Base-by-base conservation (phyloP, 805 yeast species). In the Wickerhamomyces ciferrii region DNA sequence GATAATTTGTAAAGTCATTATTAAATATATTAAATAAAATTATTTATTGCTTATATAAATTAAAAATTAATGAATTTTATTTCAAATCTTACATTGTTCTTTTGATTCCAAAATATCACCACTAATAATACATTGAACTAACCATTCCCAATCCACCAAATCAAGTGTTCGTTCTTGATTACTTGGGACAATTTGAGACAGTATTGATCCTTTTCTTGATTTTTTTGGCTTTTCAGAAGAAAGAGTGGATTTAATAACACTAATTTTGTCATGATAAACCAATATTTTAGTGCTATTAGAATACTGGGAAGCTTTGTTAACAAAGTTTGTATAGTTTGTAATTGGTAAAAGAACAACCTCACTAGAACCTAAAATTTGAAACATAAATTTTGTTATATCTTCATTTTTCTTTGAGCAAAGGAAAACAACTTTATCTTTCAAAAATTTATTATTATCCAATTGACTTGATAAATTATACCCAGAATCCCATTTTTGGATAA, bases 111-210 rank as follows among this genome's bases (percentile, higher is more conserved):
- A 62, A 10, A 56, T 50, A 36, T 44, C 46, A 0, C 59, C 56
- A 42, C 62, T 61, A 24, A 81, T 79, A 15, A 79, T 69, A 62
- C 84, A 77, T 49, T 81, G 86, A 1, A 80, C 84, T 1, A 80
- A 68, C 87, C 87, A 81, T 55, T 81, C 86, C 85, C 84, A 79
- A 54, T 74, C 67, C 11, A 79, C 65, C 4, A 75, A 36, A 53
- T 65, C 56, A 39, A 63, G 35, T n/a, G 45, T 50, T 3, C 45
- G 17, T 10, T 4, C 35, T 42, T 15, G 34, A 38, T 17, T 21
- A 36, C 29, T 31, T 17, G 36, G 7, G 10, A 18, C 31, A 4
- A 9, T 39, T 4, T 37, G 35, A 23, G 29, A 36, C 19, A 36
- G 37, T 18, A 27, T 36, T 35, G 42, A 42, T 18, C n/a, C 37